These are phyloP conservation scores for Cordyceps cicadae DNA, from an alignment of 2,329 filamentous ascomycete genomes.

Conservation along the genomic window DNA sequence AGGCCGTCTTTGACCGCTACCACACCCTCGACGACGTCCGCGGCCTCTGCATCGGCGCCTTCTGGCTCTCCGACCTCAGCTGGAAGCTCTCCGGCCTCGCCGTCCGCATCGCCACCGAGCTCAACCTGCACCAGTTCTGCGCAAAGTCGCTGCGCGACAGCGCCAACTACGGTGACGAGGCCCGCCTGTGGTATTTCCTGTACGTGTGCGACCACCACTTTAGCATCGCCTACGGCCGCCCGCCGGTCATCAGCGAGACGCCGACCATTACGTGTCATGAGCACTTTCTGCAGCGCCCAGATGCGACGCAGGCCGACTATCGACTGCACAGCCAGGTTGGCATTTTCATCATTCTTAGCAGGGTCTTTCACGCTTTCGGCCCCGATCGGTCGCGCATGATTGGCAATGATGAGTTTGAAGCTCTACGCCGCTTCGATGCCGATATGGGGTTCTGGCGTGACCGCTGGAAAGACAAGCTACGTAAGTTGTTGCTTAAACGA, in stretches of 20 bases:
- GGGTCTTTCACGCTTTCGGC: constrained; percentile 49
- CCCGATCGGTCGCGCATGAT: constrained; percentile 38
- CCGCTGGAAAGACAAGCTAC: constrained; percentile 27
- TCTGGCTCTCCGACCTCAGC: constrained; percentile 51
- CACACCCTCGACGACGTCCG: constrained; percentile 50
- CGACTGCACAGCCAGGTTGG: constrained; percentile 52
- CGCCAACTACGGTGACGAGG: constrained; percentile 42
- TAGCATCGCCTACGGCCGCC: constrained; percentile 51
- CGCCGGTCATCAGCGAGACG: constrained; percentile 52
- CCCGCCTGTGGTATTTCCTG: constrained; percentile 54
- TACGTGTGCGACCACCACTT: constrained; percentile 61
- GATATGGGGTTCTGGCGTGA: constrained; percentile 29
- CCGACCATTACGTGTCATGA: constrained; percentile 49
- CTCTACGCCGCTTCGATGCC: constrained; percentile 19
- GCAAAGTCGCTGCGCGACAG: constrained; percentile 37
- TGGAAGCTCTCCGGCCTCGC: constrained; percentile 52
- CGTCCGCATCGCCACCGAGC: constrained; percentile 49
- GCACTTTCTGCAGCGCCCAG: constrained; percentile 40
- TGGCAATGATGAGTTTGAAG: constrained; percentile 26
- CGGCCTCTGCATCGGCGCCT: constrained; percentile 54
- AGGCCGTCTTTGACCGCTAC: constrained; percentile 45
- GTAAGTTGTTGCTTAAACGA: constrained; percentile 15
- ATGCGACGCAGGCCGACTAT: constrained; percentile 45
- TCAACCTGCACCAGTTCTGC: constrained; percentile 47
- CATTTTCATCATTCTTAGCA: constrained; percentile 52